Conservation (phyloP, 139 green algal genomes). For the Zygnema circumcarinatum region DNA sequence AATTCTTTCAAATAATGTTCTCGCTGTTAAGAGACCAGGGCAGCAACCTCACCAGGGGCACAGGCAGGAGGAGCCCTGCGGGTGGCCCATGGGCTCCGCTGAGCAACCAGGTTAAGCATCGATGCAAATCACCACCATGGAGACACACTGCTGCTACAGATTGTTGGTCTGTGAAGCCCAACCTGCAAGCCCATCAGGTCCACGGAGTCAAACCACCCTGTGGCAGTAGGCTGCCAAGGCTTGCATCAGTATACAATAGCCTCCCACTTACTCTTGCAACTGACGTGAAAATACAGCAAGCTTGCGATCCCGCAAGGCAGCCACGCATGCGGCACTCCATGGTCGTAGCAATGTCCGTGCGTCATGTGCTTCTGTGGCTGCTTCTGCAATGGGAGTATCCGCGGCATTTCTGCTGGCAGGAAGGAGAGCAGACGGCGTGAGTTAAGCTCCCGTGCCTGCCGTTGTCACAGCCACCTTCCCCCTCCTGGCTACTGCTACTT, state of each 20-base stretch:
- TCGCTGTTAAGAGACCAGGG: no score
- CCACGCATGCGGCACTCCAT: conserved; percentile 21
- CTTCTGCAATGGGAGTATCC: not conserved
- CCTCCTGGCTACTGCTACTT: not conserved
- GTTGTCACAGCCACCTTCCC: not conserved
- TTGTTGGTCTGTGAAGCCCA: not conserved
- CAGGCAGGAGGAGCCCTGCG: not conserved
- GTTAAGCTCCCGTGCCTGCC: not conserved
- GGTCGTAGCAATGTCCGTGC: not conserved
- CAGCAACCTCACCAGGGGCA: not conserved
- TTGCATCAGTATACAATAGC: not conserved
- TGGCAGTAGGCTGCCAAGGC: no score
- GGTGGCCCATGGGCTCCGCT: not conserved
- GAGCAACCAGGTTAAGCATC: not conserved
- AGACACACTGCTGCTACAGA: not conserved
- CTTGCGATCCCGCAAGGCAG: not conserved
- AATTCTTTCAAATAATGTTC: no score
- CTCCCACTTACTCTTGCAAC: conserved; percentile 23
- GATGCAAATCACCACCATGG: not conserved
- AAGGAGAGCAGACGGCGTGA: not conserved
- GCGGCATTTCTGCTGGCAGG: not conserved
- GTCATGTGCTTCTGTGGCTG: not conserved
- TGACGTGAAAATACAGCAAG: conserved; percentile 8
- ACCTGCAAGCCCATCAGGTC: not conserved
- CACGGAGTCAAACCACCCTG: not conserved